Evolutionary conservation across 2,329 filamentous ascomycete species (phyloP), one percentile per base, ranked within the genome.

Genomic region (Phoma sp.): DNA sequence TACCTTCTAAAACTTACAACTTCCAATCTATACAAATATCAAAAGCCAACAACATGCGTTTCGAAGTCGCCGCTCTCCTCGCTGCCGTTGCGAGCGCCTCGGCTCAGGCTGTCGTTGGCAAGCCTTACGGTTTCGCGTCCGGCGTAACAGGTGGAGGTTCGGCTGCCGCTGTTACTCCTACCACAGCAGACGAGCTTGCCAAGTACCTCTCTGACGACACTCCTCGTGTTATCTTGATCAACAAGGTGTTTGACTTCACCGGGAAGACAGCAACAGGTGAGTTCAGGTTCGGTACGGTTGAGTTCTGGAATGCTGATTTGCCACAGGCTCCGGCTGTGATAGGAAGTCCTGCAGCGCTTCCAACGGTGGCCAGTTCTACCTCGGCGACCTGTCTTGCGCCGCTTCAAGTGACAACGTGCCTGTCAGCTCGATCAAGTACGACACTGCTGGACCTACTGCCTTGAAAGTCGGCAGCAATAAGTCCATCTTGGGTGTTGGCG

Each of bases 381-480:
- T 67, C 17, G 62, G 64, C 7, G 61, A 65, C 17, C 57, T 67
- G 5, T 62, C 59, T 17, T 67, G 64, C 28, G 59, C 53, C 25
- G 45, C 43, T 11, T 47, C 43, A n/a, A 55, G 59, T 18, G 50
- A 53, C 26, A 63, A 59, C 20, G 57, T 62, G 6, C 39, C 61
- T 20, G 57, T 64, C n/a, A 67, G 58, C 55, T 65, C 62, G 7
- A 65, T 68, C 50, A 72, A 55, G 5, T 76, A 76, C 56, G 73
- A 75, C 56, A 64, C 68, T 32, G 73, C 71, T 25, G 68, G 71
- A 23, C 39, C 58, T 5, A 38, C 57, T 3, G 53, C 66, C 14
- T 71, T 76, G 48, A 58, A 61, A 3, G 74, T 80, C 5, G 71
- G 62, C 14, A 75, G 71, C 46, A 73, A 80, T 62, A 80, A 80